Evolutionary conservation across 345 rosid genomes (phyloP), one percentile per base, ranked within the genome.

Genomic region (Populus nigra): DNA sequence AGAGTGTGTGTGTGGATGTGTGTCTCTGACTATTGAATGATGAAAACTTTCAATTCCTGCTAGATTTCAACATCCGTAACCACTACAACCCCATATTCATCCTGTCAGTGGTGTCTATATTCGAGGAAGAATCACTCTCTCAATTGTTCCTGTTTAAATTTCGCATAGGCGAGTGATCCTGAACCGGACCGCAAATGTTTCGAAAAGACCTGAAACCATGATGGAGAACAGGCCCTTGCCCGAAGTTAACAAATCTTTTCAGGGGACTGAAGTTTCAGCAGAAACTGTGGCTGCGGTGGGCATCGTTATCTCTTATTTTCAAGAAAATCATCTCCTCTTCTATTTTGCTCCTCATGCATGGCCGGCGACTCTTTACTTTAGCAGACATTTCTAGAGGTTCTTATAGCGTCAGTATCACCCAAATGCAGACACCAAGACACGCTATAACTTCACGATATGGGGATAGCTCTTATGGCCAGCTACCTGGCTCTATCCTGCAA

Each of bases 81-180:
- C 4, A 7, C 5, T 0, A 55, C 3, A n/a, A 53, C 22, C 9
- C 3, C 8, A 2, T 17, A 13, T 9, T 3, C 22, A 8, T 57
- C 62, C 23, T 57, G 27, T n/a, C 27, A 8, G 1, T 22, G 3
- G 0, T n/a, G 1, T 57, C 4, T 57, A n/a, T 57, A 2, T n/a
- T 57, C 9, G 13, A 57, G 11, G 25, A 57, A 57, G 10, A 57
- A n/a, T 57, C 13, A 57, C n/a, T 57, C 27, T 53, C 22, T 57
- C 5, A 57, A 57, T 57, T 57, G 62, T 57, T 55, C 4, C 0
- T 0, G 4, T 55, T 3, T 55, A 1, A 55, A 55, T 7, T 55
- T 53, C 0, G 0, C 3, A 6, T 0, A 17, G 0, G 59, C 3
- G 10, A 20, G 23, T 55, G 25, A 3, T 55, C 4, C 5, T 57